Percentiles rank a stretch among this genome's conserved stretches.
These are phyloP conservation scores for Imleria badia DNA, from an alignment of 768 basidiomycete genomes.

Conservation along the genomic window DNA sequence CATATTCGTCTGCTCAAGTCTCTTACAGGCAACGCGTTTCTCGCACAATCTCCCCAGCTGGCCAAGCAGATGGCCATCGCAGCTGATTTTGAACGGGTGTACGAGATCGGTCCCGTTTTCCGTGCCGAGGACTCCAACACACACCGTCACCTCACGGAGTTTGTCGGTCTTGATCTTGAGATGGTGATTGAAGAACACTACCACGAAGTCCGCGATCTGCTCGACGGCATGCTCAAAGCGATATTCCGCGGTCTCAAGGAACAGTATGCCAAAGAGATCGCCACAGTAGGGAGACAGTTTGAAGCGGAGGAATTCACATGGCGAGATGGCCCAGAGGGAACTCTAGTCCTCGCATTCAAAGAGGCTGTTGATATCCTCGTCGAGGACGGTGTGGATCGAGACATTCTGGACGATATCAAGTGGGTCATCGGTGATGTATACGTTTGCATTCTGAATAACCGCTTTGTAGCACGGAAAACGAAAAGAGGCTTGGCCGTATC, in stretches of 20 bases:
- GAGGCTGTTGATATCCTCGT: slow-evolving; percentile 87
- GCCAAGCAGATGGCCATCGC: slow-evolving; percentile 99
- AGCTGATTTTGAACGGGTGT: slow-evolving; percentile 96
- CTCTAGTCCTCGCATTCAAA: slow-evolving; percentile 79
- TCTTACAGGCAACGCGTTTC: slow-evolving; percentile 75
- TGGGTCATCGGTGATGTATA: slow-evolving; percentile 33
- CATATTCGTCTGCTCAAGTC: background rate
- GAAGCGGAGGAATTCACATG: slow-evolving; percentile 96
- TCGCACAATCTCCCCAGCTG: slow-evolving; percentile 96
- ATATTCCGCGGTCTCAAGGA: slow-evolving; percentile 85
- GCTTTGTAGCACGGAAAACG: slow-evolving; percentile 82
- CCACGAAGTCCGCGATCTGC: slow-evolving; percentile 92
- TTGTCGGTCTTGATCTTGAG: slow-evolving; percentile 97
- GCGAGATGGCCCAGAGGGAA: slow-evolving; percentile 66
- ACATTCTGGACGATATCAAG: slow-evolving; percentile 88
- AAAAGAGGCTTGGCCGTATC: slow-evolving; percentile 87
- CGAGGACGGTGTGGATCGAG: slow-evolving; percentile 80
- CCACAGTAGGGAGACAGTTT: slow-evolving; percentile 79
- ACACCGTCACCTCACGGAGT: slow-evolving; percentile 97
- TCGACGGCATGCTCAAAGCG: slow-evolving; percentile 81
- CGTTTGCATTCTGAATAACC: slow-evolving; percentile 1
- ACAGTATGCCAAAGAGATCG: slow-evolving; percentile 80
- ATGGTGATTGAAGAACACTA: slow-evolving; percentile 99
- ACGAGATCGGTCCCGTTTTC: slow-evolving; percentile 96
- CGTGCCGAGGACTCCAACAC: slow-evolving; percentile 98